Evolutionary conservation across 148 eudicot genomes (phyloP).

Genomic region (Camellia granthamiana): DNA sequence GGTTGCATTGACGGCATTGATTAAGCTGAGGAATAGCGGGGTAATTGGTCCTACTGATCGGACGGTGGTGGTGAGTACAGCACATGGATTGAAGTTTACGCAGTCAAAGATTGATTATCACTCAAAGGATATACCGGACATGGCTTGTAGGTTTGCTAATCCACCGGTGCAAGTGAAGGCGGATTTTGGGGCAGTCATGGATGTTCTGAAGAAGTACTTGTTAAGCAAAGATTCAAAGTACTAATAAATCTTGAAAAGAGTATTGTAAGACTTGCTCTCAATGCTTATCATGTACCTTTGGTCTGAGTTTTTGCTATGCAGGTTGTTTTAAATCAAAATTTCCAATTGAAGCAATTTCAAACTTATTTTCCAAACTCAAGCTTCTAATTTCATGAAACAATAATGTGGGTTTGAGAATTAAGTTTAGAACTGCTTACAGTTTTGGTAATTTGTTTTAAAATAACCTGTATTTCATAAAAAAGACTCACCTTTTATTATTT

Average conservation of each 20-base stretch:
- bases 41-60: slow-evolving; percentile 35
- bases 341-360: too few relatives aligned
- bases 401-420: too few relatives aligned
- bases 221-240: slow-evolving; percentile 26
- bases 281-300: not conserved
- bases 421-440: too few relatives aligned
- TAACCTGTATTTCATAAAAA: too few relatives aligned
- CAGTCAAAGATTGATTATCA: slow-evolving; percentile 40
- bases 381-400: too few relatives aligned
- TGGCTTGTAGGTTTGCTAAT: slow-evolving; percentile 70
- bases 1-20: slow-evolving; percentile 76
- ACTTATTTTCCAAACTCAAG: too few relatives aligned
- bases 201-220: slow-evolving; percentile 71
- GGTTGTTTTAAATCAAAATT: too few relatives aligned
- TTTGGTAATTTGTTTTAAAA: too few relatives aligned
- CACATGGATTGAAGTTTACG: slow-evolving; percentile 15
- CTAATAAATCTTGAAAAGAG: not conserved
- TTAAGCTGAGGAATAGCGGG: slow-evolving; percentile 68
- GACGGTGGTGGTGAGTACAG: slow-evolving; percentile 17
- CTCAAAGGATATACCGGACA: slow-evolving; percentile 60
- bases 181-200: slow-evolving; percentile 89
- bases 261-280: not conserved
- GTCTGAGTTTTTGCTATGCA: too few relatives aligned
- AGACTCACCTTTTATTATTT: too few relatives aligned
- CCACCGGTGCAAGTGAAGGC: slow-evolving; percentile 84